A percentile compares a stretch with the other conserved stretches of the same genome.
These are phyloP conservation scores for Pittosporum tobira DNA, from an alignment of 129 eudicot species.

Conservation along the genomic window DNA sequence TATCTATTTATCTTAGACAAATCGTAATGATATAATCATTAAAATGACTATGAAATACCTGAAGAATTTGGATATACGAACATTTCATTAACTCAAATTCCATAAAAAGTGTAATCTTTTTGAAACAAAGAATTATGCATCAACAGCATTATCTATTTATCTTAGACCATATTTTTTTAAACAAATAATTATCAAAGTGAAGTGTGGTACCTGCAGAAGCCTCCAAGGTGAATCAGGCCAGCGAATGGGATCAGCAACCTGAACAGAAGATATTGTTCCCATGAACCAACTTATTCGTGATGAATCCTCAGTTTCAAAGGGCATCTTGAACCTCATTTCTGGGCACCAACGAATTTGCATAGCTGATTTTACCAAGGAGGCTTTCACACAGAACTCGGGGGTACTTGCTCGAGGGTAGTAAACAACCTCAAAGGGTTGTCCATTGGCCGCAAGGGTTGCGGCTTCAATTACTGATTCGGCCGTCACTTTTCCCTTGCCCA, in stretches of 20 bases:
- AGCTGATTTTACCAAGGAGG: slow-evolving; percentile 68
- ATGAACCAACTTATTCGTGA: slow-evolving; percentile 96
- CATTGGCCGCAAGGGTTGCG: slow-evolving; percentile 47
- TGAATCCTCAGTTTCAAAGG: slow-evolving; percentile 94
- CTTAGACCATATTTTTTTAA: too few relatives aligned
- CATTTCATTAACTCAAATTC: not conserved
- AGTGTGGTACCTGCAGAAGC: slow-evolving; percentile 70
- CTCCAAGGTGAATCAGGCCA: slow-evolving; percentile 99
- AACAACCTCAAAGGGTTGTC: slow-evolving; percentile 67
- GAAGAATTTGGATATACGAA: too few relatives aligned
- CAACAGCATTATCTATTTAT: too few relatives aligned
- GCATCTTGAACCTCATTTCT: slow-evolving; percentile 98
- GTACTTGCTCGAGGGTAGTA: slow-evolving; percentile 91
- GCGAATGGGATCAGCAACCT: slow-evolving; percentile 71
- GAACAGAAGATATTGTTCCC: slow-evolving; percentile 88
- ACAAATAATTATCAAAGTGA: not conserved
- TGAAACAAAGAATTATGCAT: slow-evolving; percentile 1
- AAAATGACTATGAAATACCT: not conserved
- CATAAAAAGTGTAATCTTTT: not conserved
- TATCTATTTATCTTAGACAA: too few relatives aligned
- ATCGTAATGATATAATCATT: not conserved
- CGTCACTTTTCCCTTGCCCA: slow-evolving; percentile 41
- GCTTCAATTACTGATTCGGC: slow-evolving; percentile 71
- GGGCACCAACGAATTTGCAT: slow-evolving; percentile 85
- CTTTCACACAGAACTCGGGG: slow-evolving; percentile 91